Evolutionary conservation across 164 flowering plant species (phyloP), one percentile per base, ranked within the genome.

Genomic region (Macadamia integrifolia): DNA sequence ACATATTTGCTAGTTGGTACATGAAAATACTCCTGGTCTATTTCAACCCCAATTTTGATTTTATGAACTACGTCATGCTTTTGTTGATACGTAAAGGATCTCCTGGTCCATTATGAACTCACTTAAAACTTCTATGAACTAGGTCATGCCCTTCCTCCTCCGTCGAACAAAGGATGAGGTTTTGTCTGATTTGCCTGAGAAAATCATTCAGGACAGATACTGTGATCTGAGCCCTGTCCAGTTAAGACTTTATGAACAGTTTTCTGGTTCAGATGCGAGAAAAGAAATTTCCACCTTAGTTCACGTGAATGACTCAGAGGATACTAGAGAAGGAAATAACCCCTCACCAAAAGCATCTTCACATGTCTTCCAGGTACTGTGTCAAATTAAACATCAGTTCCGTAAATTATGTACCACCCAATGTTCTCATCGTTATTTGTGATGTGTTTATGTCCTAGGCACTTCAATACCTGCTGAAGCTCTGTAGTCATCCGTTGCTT

Each of bases 131-230:
- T 69, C 17, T 59, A 30, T 68, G 32, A 48, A 29, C 76, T 74
- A 92, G 98, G 99, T 92, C 66, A 95, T 95, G 99, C 99, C 99
- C 23, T 95, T 95, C 78, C 92, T 95, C 49, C 96, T 95, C 10
- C 91, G 99, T 50, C 93, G 99, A 61, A 95, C 98, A 61, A 95
- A 95, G 74, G 96, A 87, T 77, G 93, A 95, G 80, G 99, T 95
- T 58, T 77, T 95, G 76, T 87, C 98, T 66, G 99, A 95, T 79
- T 83, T 95, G 13, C 99, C 99, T 3, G 97, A 91, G 75, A 95
- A 95, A 81, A 95, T 95, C 58, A 92, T 95, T 75, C 99, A 92
- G 80, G 99, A 95, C 71, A 84, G 99, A 83, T 95, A 79, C 69
- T 95, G 99, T 85, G 98, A 95, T 68, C 82, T 95, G 69, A 91